Conservation (phyloP, 768 basidiomycete species). For the Botryobasidium botryosum region DNA sequence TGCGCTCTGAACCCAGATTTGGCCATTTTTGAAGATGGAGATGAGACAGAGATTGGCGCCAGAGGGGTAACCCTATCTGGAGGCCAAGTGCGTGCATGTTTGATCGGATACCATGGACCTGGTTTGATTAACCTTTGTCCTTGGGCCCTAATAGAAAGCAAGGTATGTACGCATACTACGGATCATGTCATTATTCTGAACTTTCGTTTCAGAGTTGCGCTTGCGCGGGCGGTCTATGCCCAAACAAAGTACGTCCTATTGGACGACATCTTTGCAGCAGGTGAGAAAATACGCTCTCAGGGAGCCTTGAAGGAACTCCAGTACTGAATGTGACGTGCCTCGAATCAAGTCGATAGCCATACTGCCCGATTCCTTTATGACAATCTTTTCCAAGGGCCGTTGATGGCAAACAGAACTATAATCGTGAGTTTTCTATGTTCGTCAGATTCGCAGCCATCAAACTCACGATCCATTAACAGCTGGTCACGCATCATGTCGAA, state of each 20-base stretch:
- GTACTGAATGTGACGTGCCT: neutral
- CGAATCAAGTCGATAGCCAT: constrained; percentile 16
- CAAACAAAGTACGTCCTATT: constrained; percentile 22
- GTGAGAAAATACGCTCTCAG: neutral
- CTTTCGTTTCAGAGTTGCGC: constrained; percentile 10
- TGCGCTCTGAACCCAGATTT: constrained; percentile 30
- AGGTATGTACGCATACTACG: constrained; percentile 18
- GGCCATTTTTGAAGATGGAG: constrained; percentile 26
- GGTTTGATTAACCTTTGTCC: constrained; percentile 12
- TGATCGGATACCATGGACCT: too few relatives aligned
- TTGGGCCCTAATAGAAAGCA: constrained; percentile 18
- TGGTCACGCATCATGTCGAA: constrained; percentile 31
- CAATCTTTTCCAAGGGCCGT: constrained; percentile 16
- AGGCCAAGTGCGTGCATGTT: constrained; percentile 11
- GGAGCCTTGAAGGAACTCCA: neutral
- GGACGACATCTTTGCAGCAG: constrained; percentile 21
- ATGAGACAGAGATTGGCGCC: constrained; percentile 24
- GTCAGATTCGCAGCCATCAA: constrained; percentile 14
- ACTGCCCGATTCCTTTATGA: constrained; percentile 19
- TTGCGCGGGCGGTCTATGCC: constrained; percentile 26
- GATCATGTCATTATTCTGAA: neutral
- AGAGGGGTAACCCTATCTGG: constrained; percentile 11
- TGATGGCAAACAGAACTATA: constrained; percentile 19
- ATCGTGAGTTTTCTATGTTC: neutral
- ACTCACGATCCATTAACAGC: constrained; percentile 14